phyloP scores from a whole-genome alignment of 805 yeast genomes.

The Priceomyces melissophilus region DNA sequence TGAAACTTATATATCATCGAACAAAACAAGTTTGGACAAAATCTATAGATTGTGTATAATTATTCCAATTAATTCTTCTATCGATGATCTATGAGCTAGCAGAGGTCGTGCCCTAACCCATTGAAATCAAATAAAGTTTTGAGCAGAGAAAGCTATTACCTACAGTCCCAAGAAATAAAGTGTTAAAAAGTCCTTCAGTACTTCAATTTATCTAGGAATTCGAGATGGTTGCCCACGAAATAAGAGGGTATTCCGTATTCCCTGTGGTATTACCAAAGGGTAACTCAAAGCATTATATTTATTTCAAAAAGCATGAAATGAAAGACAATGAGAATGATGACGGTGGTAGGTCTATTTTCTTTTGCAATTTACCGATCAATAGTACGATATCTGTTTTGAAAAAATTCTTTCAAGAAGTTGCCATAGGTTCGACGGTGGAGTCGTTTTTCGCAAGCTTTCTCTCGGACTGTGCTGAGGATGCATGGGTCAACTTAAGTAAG shows the following conservation, averaged over 20 bases:
- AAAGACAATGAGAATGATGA: slow-evolving; percentile 28
- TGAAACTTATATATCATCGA: too few relatives aligned
- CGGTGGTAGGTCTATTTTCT: slow-evolving; percentile 57
- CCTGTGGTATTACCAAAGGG: slow-evolving; percentile 43
- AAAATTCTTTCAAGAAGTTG: slow-evolving; percentile 53
- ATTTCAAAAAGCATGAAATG: slow-evolving; percentile 59
- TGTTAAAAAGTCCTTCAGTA: not conserved
- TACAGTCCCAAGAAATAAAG: not conserved
- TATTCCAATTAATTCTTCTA: not conserved
- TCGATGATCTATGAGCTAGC: too few relatives aligned
- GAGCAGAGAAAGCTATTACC: too few relatives aligned
- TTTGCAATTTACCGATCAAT: slow-evolving; percentile 71
- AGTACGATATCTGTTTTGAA: slow-evolving; percentile 52
- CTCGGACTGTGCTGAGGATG: slow-evolving; percentile 43
- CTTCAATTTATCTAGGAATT: not conserved
- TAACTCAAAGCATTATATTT: slow-evolving; percentile 52
- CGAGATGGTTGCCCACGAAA: slow-evolving; percentile 31
- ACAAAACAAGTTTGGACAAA: too few relatives aligned
- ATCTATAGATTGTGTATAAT: too few relatives aligned
- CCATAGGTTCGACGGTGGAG: slow-evolving; percentile 65
- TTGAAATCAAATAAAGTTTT: not conserved
- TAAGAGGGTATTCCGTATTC: slow-evolving; percentile 56
- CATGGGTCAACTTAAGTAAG: slow-evolving; percentile 50
- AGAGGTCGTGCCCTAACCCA: too few relatives aligned
- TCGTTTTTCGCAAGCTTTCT: slow-evolving; percentile 31